Evolutionary conservation across 2,329 filamentous ascomycete genomes (phyloP), one percentile per base, ranked within the genome.

Genomic region (Penicillium sp.): DNA sequence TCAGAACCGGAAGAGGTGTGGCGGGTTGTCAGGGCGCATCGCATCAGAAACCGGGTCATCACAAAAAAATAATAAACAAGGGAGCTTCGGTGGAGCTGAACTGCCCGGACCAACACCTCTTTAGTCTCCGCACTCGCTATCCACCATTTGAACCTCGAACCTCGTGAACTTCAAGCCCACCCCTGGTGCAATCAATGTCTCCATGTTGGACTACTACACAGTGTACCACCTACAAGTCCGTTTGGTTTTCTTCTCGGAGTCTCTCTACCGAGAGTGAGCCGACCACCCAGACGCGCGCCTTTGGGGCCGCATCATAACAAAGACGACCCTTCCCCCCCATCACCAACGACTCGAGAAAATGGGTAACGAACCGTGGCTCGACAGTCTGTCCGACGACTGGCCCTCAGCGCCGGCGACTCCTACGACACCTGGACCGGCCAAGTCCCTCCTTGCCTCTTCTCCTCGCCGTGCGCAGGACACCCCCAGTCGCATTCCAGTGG

Each of bases 381-480:
- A 79, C 61, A 76, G 72, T 55, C 74, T 80, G 13, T 76, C 76
- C 16, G 78, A 80, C 62, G 78, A 80, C 70, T 80, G 78, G 78
- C 71, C 75, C 7, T 75, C 76, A 16, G 69, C 73, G 59, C 76
- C 73, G 60, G 70, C 65, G 37, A 76, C 76, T 22, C 77, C 77
- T 19, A 75, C 72, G 52, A 73, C 69, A 33, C 71, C 71, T 13
- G 57, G 56, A 22, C 71, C 72, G 33, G 25, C 66, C 53, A 66
- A 62, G 45, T 67, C 68, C 35, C 33, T 65, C 55, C 59, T 62
- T 28, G 63, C 68, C 22, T 73, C 73, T 40, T 64, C 66, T 10
- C 70, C 71, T 26, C 70, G 62, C 35, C 70, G 71, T 61, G 45
- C 69, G 53, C 68, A 73, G 63, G 68, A 69, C 69, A 69, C 76